A percentile compares a stretch with the other conserved stretches of the same genome.
phyloP scores from a whole-genome alignment of 2,329 filamentous ascomycete genomes.

The Pseudogymnoascus sp. region DNA sequence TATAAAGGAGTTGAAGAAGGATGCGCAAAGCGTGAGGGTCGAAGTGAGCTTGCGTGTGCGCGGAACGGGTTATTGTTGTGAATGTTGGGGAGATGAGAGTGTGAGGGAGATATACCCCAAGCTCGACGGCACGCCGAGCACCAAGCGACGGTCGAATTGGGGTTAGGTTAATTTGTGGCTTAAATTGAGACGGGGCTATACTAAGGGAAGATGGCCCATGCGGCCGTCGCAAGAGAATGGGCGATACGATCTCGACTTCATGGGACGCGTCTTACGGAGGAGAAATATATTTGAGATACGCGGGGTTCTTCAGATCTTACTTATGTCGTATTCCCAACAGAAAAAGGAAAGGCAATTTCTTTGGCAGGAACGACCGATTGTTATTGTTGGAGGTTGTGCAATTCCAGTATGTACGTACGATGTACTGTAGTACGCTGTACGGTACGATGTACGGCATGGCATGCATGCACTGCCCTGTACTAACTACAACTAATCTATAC shows the following conservation, averaged over 20 bases:
- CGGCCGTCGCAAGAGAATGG: neutral
- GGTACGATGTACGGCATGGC: neutral
- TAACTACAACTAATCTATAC: neutral
- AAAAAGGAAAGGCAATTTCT: neutral
- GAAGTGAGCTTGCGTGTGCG: neutral
- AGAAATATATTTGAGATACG: neutral
- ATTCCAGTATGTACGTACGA: neutral
- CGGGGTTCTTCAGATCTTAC: neutral
- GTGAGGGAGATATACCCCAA: neutral
- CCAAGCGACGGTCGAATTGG: neutral
- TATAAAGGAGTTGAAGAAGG: neutral
- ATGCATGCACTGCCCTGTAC: neutral
- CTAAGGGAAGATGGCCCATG: neutral
- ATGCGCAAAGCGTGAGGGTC: neutral
- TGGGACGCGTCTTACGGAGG: neutral
- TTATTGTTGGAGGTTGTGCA: neutral
- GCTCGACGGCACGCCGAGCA: conserved; percentile 1
- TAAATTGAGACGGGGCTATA: conserved; percentile 6
- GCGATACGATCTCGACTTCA: neutral
- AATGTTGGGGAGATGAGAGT: conserved; percentile 4
- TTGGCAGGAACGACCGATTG: neutral
- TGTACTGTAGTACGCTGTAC: no score
- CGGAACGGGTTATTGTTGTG: neutral
- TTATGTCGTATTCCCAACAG: neutral
- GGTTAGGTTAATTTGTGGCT: conserved; percentile 4